Conservation (phyloP, 192 early-diverging fungal genomes). For the Backusella circina region DNA sequence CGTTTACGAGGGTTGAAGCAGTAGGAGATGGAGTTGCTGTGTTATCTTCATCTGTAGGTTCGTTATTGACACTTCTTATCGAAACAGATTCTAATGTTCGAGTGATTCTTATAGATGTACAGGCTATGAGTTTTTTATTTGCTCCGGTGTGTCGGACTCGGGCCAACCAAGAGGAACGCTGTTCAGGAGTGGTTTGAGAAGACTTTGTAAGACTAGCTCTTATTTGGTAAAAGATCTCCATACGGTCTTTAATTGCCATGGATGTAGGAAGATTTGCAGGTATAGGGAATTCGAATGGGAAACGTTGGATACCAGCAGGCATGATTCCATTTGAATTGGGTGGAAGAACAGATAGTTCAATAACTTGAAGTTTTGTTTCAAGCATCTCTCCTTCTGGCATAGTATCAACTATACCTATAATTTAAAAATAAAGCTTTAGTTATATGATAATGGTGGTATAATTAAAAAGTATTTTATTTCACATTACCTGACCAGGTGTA, state of each 20-base stretch:
- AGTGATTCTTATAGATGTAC: constrained; percentile 1
- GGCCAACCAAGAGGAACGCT: neutral
- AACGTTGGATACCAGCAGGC: constrained; percentile 17
- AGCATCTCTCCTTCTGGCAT: neutral
- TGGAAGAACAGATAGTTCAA: constrained; percentile 28
- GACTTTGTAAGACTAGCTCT: constrained; percentile 4
- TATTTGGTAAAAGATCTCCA: constrained; percentile 23
- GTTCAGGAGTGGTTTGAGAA: neutral
- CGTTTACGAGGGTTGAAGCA: neutral
- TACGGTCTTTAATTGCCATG: constrained; percentile 5
- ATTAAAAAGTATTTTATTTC: neutral
- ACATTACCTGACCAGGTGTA: constrained; percentile 17
- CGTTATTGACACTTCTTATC: neutral
- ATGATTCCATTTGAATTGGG: constrained; percentile 17
- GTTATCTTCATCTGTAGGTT: neutral
- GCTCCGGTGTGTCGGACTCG: neutral
- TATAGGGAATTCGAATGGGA: constrained; percentile 35
- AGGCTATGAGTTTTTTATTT: neutral
- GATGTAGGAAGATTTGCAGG: constrained; percentile 22
- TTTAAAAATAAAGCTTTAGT: neutral
- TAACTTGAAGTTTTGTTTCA: constrained; percentile 20
- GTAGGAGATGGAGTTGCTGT: neutral
- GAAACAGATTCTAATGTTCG: constrained; percentile 10
- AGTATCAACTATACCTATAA: constrained; percentile 2
- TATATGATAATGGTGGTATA: neutral